Conservation (phyloP, 2,329 filamentous ascomycete genomes). For the Stachybotrys elegans region DNA sequence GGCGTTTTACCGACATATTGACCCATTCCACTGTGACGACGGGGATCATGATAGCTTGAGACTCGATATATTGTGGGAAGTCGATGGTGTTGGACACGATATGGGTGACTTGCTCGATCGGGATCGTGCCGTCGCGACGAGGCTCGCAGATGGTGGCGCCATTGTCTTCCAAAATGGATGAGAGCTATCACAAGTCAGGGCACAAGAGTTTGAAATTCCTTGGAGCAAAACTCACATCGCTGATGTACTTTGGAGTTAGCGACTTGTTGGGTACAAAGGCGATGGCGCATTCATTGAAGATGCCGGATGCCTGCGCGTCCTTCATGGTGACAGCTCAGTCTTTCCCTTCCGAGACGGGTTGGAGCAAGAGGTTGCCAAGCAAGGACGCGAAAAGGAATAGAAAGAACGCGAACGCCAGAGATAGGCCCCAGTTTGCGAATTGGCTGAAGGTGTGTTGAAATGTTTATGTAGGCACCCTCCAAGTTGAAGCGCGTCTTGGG, state of each 20-base stretch:
- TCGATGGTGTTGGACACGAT: constrained; percentile 72
- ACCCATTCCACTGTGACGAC: constrained; percentile 84
- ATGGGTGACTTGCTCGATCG: constrained; percentile 46
- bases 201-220: not conserved
- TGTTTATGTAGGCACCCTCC: no score
- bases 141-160: constrained; percentile 45
- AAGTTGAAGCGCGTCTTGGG: no score
- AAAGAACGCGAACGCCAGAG: no score
- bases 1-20: constrained; percentile 60
- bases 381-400: no score
- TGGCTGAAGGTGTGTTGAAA: no score
- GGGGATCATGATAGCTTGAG: constrained; percentile 72
- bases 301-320: constrained; percentile 4
- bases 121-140: constrained; percentile 42
- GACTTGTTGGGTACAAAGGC: constrained; percentile 39
- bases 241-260: constrained; percentile 34
- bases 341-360: no score
- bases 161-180: constrained; percentile 38
- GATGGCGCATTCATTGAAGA: constrained; percentile 38
- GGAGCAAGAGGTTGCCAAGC: no score
- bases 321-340: no score
- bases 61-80: constrained; percentile 78
- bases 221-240: constrained; percentile 26
- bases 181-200: constrained; percentile 28
- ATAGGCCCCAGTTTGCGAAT: no score